Evolutionary conservation across 192 early-diverging fungal species (phyloP).

Genomic region (Podila horticola): DNA sequence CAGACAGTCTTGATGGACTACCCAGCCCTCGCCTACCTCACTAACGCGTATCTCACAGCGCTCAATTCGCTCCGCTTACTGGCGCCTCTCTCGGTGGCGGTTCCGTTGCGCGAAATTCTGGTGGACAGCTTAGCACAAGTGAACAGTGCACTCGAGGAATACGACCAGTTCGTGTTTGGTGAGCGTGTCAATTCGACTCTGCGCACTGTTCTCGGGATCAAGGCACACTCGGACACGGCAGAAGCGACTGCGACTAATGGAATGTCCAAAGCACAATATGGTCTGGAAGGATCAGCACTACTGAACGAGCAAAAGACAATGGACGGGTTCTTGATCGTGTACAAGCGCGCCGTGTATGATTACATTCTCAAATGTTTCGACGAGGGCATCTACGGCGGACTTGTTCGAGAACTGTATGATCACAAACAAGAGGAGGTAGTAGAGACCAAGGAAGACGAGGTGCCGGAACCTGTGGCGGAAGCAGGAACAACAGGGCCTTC

Average conservation of each 20-base stretch:
- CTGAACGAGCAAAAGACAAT: slow-evolving; percentile 44
- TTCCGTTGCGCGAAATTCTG: slow-evolving; percentile 37
- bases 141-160: slow-evolving; percentile 31
- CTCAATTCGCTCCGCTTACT: slow-evolving; percentile 74
- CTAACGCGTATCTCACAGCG: slow-evolving; percentile 69
- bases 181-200: slow-evolving; percentile 16
- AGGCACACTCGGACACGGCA: not conserved
- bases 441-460: not conserved
- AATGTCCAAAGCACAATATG: not conserved
- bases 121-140: slow-evolving; percentile 32
- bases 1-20: slow-evolving; percentile 67
- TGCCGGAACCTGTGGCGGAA: not conserved
- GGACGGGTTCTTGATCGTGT: slow-evolving; percentile 44
- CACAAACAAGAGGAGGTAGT: not conserved
- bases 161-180: slow-evolving; percentile 42
- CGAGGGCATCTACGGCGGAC: slow-evolving; percentile 57
- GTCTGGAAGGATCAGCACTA: slow-evolving; percentile 26
- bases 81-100: slow-evolving; percentile 57
- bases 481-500: not conserved
- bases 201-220: not conserved
- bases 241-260: not conserved
- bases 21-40: slow-evolving; percentile 71
- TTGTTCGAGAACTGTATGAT: slow-evolving; percentile 14
- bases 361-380: slow-evolving; percentile 54
- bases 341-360: slow-evolving; percentile 46